Base-by-base conservation (phyloP, 768 basidiomycete species). In the Terana coerulea region DNA sequence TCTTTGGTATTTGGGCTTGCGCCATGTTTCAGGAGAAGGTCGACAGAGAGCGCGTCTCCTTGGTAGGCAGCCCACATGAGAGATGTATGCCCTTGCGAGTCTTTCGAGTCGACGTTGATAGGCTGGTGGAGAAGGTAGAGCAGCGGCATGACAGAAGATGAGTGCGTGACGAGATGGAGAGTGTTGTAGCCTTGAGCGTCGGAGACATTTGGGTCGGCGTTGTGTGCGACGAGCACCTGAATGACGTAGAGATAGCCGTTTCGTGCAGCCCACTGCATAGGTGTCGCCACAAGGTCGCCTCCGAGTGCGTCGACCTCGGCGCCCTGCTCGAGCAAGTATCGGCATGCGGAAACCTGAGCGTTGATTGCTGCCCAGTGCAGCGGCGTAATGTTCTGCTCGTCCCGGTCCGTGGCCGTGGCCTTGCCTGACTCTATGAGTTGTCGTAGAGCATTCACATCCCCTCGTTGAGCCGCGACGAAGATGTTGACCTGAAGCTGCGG, bases 51-150 rank as follows among this genome's bases (percentile, higher is more conserved):
- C 1, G 93, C 94, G 63, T 99, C 97, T 40, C 97, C 97, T 66
- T 99, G 97, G 68, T 98, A 99, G 8, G 93, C 91, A 5, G 97
- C 97, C 97, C 97, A 99, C 91, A 98, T 97, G 44, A 98, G 76
- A 0, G 91, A 78, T 0, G 95, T 97, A 19, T 11, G 4, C 0
- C 97, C 97, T 61, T 91, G 88, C 1, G 84, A 75, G 67, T 99
- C 97, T 34, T 84, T 79, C 41, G 87, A 86, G 65, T 99, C 97
- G 52, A 98, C 87, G 36, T 83, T 86, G 56, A 99, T 80, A 2
- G 95, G 94, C 65, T 98, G 95, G 64, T 95, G 91, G 5, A 98
- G 77, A 22, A 97, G 75, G 62, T 92, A 95, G 31, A 98, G 73
- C 31, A 99, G 67, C 0, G 97, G 89, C 95, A 98, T 97, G 55